Evolutionary conservation across 768 basidiomycete genomes (phyloP).

Genomic region (Podaxis rugospora): DNA sequence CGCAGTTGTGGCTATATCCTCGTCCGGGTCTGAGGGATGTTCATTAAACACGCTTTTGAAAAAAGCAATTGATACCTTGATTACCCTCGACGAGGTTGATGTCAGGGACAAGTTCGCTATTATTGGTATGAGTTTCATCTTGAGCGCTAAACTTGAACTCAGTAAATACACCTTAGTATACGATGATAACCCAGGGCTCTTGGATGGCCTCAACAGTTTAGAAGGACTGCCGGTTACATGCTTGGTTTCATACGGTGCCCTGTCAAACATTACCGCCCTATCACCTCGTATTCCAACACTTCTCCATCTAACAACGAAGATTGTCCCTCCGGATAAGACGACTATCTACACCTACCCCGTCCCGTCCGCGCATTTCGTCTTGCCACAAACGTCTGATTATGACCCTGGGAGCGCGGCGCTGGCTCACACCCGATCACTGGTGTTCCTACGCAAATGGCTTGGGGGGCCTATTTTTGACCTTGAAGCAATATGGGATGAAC

Average conservation of each 20-base stretch:
- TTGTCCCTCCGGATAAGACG: slow-evolving; percentile 13
- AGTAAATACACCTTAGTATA: slow-evolving; percentile 22
- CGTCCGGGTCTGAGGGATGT: slow-evolving; percentile 12
- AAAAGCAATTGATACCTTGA: slow-evolving; percentile 30
- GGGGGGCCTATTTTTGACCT: slow-evolving; percentile 52
- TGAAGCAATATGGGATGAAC: slow-evolving; percentile 60
- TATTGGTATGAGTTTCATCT: slow-evolving; percentile 29
- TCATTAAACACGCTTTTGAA: slow-evolving; percentile 25
- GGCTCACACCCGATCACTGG: slow-evolving; percentile 42
- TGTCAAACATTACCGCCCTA: slow-evolving; percentile 11
- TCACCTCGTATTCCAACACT: slow-evolving; percentile 29
- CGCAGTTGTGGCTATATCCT: slow-evolving; percentile 35
- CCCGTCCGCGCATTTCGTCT: slow-evolving; percentile 35
- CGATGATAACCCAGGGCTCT: slow-evolving; percentile 24
- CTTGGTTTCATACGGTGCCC: slow-evolving; percentile 32
- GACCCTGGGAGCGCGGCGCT: slow-evolving; percentile 36
- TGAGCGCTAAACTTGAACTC: background rate
- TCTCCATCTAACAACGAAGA: slow-evolving; percentile 27
- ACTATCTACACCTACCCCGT: slow-evolving; percentile 26
- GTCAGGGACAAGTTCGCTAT: slow-evolving; percentile 40
- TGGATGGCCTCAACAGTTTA: slow-evolving; percentile 24
- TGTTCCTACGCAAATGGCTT: slow-evolving; percentile 39
- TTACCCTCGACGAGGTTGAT: slow-evolving; percentile 32
- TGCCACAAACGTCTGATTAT: slow-evolving; percentile 37
- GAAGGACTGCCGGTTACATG: slow-evolving; percentile 26